Evolutionary conservation across 495 filamentous ascomycete genomes (phyloP), one percentile per base, ranked within the genome.

Genomic region (Talaromyces trachyspermus): DNA sequence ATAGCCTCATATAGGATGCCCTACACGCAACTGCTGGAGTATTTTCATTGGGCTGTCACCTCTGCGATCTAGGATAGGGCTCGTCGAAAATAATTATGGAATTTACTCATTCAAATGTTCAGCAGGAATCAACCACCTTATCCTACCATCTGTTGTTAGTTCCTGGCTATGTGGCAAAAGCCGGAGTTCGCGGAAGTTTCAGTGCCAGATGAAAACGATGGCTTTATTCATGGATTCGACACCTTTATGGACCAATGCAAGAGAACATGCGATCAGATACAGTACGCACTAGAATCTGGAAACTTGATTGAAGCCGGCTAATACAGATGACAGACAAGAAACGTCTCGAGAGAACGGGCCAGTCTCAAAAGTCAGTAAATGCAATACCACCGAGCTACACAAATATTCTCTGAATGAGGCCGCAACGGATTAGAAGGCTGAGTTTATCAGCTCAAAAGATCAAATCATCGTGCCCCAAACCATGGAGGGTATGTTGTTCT

Each of bases 171-270:
- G 2, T 66, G 58, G 61, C 56, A 61, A 14, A 40, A 46, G 17
- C 24, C 40, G 3, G 44, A 57, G 15, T 54, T 38, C 38, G 49
- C 52, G 1, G 8, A 44, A 1, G 50, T 52, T n/a, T 43, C n/a
- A 8, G 20, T 56, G 2, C 38, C 45, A 7, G 56, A 65, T 14
- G 42, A 55, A 12, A 12, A 36, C 4, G 46, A 56, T 32, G 35
- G 53, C 35, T 18, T 54, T 39, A 49, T 62, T 26, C 53, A 63
- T 52, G 60, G 60, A n/a, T 65, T 56, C 40, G 58, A 65, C 35
- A 60, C 62, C 0, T 65, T 65, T 26, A n/a, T 65, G 6, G 60
- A 63, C 38, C 60, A 63, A 30, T 58, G 63, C 40, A 57, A 38
- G 57, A 33, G 33, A 55, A 25, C 44, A 58, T 9, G 35, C 35